Conservation (phyloP, 192 early-diverging fungal species). For the Chytriomyces confervae region DNA sequence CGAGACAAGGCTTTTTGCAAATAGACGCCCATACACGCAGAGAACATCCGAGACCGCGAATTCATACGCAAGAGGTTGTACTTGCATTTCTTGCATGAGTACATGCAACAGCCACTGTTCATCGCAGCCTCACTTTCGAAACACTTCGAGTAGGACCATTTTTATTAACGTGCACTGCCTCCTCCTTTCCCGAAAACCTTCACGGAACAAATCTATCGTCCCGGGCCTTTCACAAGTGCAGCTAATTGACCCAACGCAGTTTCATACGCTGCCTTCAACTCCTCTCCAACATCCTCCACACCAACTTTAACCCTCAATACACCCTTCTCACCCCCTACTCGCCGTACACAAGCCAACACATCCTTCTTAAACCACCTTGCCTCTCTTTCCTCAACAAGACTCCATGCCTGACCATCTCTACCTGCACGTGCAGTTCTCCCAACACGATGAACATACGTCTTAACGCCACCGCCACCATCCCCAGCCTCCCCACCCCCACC, state of each 20-base stretch:
- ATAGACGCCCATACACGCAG: no score
- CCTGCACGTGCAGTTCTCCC: slow-evolving; percentile 94
- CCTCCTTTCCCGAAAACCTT: no score
- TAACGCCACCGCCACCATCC: slow-evolving; percentile 25
- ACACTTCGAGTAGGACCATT: no score
- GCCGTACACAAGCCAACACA: slow-evolving; percentile 21
- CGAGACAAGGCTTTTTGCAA: no score
- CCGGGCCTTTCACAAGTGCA: background rate
- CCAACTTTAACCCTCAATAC: slow-evolving; percentile 28
- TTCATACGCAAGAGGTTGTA: no score
- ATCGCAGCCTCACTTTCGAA: no score
- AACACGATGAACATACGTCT: slow-evolving; percentile 95
- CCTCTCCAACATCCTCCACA: background rate
- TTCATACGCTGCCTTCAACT: slow-evolving; percentile 15
- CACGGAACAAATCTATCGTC: no score
- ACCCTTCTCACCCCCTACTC: background rate
- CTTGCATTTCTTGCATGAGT: no score
- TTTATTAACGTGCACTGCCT: no score
- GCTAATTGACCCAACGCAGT: slow-evolving; percentile 7
- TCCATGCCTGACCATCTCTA: slow-evolving; percentile 64
- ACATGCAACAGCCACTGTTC: no score
- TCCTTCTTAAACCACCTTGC: slow-evolving; percentile 54
- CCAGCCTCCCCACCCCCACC: background rate
- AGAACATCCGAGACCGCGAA: no score
- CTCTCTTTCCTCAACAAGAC: slow-evolving; percentile 47